These are phyloP conservation scores for Hymenotorrendiella dingleyae DNA, from an alignment of 2,329 filamentous ascomycete genomes.

Conservation along the genomic window DNA sequence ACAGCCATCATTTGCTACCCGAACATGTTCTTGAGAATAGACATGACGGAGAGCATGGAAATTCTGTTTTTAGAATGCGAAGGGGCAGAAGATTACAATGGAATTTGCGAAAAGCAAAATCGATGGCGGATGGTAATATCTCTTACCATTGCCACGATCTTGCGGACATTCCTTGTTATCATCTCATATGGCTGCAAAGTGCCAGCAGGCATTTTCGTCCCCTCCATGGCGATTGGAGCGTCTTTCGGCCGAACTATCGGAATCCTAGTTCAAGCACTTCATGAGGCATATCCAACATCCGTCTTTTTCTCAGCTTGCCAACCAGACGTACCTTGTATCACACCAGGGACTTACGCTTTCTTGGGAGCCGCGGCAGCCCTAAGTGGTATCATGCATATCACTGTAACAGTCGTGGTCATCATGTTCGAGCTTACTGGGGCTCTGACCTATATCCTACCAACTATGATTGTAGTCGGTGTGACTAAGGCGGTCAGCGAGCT, in stretches of 20 bases:
- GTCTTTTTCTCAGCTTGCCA: conserved; percentile 84
- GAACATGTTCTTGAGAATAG: conserved; percentile 89
- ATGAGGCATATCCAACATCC: conserved; percentile 76
- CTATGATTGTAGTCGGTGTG: conserved; percentile 97
- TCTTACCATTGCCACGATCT: conserved; percentile 69
- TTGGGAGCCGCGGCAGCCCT: conserved; percentile 86
- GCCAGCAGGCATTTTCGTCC: conserved; percentile 94
- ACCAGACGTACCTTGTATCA: conserved; percentile 92
- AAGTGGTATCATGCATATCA: conserved; percentile 97
- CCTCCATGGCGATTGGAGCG: conserved; percentile 94
- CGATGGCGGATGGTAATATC: conserved; percentile 75
- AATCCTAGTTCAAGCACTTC: conserved; percentile 83
- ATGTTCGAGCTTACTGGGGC: conserved; percentile 99
- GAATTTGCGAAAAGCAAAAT: conserved; percentile 74
- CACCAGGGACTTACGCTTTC: conserved; percentile 94
- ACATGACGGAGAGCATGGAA: conserved; percentile 99
- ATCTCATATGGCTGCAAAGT: conserved; percentile 98
- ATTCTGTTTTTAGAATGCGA: conserved; percentile 94
- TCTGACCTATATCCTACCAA: conserved; percentile 91
- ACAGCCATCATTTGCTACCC: conserved; percentile 95
- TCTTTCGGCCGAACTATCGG: conserved; percentile 92
- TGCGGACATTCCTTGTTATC: conserved; percentile 81
- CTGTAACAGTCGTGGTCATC: conserved; percentile 93
- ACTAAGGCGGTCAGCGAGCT: conserved; percentile 89
- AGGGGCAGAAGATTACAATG: conserved; percentile 79